Evolutionary conservation across 176 grass and related monocot genomes (phyloP).

Genomic region (Aegilops bicornis): DNA sequence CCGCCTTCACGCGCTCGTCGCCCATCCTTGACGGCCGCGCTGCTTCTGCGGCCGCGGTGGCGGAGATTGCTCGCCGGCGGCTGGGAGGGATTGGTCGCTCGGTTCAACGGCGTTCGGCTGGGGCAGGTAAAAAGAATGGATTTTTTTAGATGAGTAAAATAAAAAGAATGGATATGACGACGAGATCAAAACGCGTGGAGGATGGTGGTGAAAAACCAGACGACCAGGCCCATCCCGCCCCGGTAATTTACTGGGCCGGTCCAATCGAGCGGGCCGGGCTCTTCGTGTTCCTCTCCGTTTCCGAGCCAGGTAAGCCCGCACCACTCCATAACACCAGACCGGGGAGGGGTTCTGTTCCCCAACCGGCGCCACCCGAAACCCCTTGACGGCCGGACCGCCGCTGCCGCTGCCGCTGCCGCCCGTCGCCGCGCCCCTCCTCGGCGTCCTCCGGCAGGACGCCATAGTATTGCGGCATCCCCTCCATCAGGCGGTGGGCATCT

Average conservation of each 20-base stretch:
- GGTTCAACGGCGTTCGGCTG: background rate
- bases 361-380: background rate
- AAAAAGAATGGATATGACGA: background rate
- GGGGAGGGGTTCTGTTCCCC: background rate
- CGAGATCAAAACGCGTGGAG: background rate
- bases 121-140: background rate
- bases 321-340: background rate
- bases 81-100: background rate
- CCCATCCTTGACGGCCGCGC: slow-evolving; percentile 32
- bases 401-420: background rate
- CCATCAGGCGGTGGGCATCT: background rate
- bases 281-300: background rate
- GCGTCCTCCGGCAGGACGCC: background rate
- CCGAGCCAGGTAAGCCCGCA: background rate
- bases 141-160: background rate
- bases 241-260: background rate
- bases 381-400: background rate
- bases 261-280: background rate
- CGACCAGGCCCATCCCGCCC: background rate
- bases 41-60: background rate
- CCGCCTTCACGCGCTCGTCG: slow-evolving; percentile 68
- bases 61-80: background rate
- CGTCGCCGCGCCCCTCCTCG: background rate
- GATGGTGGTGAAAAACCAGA: background rate
- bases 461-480: background rate